Base-by-base conservation (phyloP, 2,329 filamentous ascomycete species). In the Coleophoma crateriformis region DNA sequence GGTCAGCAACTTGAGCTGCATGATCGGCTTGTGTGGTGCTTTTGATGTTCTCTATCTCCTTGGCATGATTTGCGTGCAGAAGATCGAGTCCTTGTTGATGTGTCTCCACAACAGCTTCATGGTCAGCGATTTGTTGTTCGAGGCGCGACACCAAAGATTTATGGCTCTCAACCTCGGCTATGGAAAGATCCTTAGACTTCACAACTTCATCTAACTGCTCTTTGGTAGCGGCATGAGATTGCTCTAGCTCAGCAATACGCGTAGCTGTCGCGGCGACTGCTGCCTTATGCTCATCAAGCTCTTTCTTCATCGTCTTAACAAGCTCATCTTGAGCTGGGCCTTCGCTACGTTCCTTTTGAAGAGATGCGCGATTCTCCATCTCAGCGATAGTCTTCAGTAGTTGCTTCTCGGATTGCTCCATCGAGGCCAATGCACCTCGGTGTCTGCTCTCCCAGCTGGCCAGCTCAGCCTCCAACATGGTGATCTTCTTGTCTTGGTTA, bases 211-310 rank as follows among this genome's bases (percentile, higher is more conserved):
- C 81, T 11, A 95, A 76, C 59, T 92, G 79, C 43, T 77, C 69
- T 60, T 82, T 80, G 46, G 87, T 79, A 22, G 77, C 76, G 33
- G 78, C 67, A 63, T 95, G 86, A 4, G 85, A 80, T 55, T 84
- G 71, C 67, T 96, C 90, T 13, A 96, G 75, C 56, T 87, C 80
- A 3, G 82, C 76, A 32, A 96, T 83, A 59, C 84, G 88, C 37
- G 77, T 65, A 12, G 82, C 74, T 59, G 91, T 88, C 56, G 73
- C 77, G 54, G 79, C 77, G 59, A 95, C 85, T 35, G 87, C 80
- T 3, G 77, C 71, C 69, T 88, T 91, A 70, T 95, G 90, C 63
- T 90, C 84, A 46, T 91, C 83, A 47, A 96, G 85, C 64, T 95
- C 85, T 51, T 71, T 76, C 54, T 87, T 86, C 39, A 96, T 69